These are phyloP conservation scores for Candida takata DNA, from an alignment of 805 yeast genomes.

Conservation along the genomic window DNA sequence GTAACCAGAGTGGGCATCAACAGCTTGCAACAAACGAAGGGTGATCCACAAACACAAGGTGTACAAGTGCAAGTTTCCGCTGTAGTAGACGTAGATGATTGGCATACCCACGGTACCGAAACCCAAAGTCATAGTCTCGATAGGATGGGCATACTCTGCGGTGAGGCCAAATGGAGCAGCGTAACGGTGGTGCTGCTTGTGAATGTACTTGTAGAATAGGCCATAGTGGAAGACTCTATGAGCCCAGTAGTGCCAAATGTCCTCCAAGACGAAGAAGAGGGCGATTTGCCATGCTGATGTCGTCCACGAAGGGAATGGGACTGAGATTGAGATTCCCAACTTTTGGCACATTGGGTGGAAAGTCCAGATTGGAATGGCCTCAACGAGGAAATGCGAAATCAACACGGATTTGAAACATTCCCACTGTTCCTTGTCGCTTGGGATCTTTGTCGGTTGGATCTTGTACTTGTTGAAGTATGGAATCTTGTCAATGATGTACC, in stretches of 20 bases:
- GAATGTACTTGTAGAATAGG: conserved; percentile 83
- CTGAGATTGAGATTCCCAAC: conserved; percentile 69
- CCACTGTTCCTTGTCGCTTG: conserved; percentile 81
- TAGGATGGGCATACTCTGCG: conserved; percentile 97
- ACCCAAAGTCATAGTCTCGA: conserved; percentile 86
- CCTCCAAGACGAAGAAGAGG: conserved; percentile 80
- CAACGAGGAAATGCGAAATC: conserved; percentile 83
- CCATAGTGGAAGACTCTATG: conserved; percentile 90
- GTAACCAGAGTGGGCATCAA: conserved; percentile 96
- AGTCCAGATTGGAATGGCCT: conserved; percentile 94
- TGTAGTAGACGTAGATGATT: conserved; percentile 68
- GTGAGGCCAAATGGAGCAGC: conserved; percentile 97
- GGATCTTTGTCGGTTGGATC: conserved; percentile 81
- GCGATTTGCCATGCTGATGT: conserved; percentile 61
- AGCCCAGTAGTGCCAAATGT: conserved; percentile 95
- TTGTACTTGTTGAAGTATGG: conserved; percentile 83
- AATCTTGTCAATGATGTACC: conserved; percentile 81
- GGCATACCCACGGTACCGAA: conserved; percentile 97
- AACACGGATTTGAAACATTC: conserved; percentile 83
- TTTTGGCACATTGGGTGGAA: conserved; percentile 88
- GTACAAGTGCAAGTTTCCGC: conserved; percentile 74
- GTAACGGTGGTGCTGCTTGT: conserved; percentile 95
- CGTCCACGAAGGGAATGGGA: conserved; percentile 73
- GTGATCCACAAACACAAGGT: conserved; percentile 89
- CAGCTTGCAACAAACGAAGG: conserved; percentile 88